Evolutionary conservation across 2,329 filamentous ascomycete species (phyloP), one percentile per base, ranked within the genome.

Genomic region (Apiospora marii): DNA sequence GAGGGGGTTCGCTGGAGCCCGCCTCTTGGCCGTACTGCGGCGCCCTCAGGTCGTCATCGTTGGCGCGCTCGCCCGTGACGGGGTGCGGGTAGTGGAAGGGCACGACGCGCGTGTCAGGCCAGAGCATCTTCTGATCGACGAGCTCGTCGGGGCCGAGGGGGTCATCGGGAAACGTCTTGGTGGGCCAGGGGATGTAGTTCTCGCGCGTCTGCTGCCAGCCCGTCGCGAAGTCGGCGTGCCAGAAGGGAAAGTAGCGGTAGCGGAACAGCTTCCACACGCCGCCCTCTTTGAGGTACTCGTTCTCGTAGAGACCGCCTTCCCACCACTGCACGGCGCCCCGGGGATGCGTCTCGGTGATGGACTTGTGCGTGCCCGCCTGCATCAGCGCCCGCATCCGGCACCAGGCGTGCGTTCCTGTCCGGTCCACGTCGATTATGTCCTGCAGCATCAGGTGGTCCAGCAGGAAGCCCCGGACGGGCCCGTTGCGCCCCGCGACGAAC

Each of bases 391-490:
- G 85, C 82, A 89, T 87, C 41, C 87, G 85, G 53, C 83, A 86
- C 77, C 84, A 84, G 16, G 86, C 87, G 71, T 84, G 85, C 1
- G 82, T 85, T n/a, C 85, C 84, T 7, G 80, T 80, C 1, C 83
- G 74, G 73, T 85, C 83, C 30, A 89, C 83, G 76, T 89, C 86
- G 68, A 90, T 81, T 67, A 89, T 86, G 78, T 87, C 87, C 76
- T 90, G 87, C 81, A 89, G 85, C 83, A 89, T 88, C 46, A 87
- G 85, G 77, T 90, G 87, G 77, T 89, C 88, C 19, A 89, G 84
- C 14, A 90, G 83, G 76, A 88, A 89, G 44, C 87, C 87, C 75
- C 87, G 82, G 12, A 89, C 84, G 22, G 87, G 88, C 0, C 87
- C 87, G 75, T 89, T 89, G 73, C 88, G 86, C 12, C 87, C 87